A percentile compares a stretch with the other conserved stretches of the same genome.
phyloP scores from a whole-genome alignment of 805 yeast genomes.

The Candida taoyuanica region DNA sequence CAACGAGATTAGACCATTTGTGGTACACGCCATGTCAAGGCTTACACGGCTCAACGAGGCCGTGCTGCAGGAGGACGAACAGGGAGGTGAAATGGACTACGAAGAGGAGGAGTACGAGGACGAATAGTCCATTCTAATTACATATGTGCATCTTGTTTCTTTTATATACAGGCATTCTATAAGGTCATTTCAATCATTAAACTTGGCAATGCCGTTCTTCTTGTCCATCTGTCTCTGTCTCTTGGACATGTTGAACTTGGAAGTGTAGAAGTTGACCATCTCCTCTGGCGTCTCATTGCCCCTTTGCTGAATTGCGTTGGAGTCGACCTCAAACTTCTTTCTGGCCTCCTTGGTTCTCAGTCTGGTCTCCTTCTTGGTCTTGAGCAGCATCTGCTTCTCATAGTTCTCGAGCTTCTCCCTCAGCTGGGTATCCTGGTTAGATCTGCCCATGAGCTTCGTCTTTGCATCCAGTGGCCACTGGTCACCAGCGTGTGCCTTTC shows the following conservation, averaged over 20 bases:
- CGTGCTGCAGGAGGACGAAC: constrained; percentile 12
- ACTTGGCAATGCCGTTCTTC: constrained; percentile 9
- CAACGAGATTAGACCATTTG: constrained; percentile 82
- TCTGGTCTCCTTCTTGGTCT: constrained; percentile 15
- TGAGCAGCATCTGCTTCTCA: constrained; percentile 26
- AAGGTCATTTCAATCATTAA: constrained; percentile 3
- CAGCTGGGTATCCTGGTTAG: constrained; percentile 29
- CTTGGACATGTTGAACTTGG: constrained; percentile 24
- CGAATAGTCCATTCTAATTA: too few relatives aligned
- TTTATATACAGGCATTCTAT: constrained; percentile 1
- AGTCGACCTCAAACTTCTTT: constrained; percentile 11
- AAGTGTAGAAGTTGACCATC: constrained; percentile 23
- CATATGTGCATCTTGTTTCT: too few relatives aligned
- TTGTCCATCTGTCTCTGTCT: constrained; percentile 26
- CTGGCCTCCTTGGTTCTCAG: constrained; percentile 15
- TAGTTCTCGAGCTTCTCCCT: constrained; percentile 32
- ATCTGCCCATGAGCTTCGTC: constrained; percentile 36
- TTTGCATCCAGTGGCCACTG: constrained; percentile 76
- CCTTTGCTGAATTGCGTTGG: constrained; percentile 15
- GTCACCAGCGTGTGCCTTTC: constrained; percentile 83
- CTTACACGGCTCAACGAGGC: constrained; percentile 51
- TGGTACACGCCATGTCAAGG: constrained; percentile 75
- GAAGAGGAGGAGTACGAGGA: constrained; percentile 7
- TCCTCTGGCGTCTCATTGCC: constrained; percentile 19
- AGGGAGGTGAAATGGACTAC: constrained; percentile 3